These are phyloP conservation scores for Paecilomyces niveus DNA, from an alignment of 2,329 filamentous ascomycete genomes.

Conservation along the genomic window DNA sequence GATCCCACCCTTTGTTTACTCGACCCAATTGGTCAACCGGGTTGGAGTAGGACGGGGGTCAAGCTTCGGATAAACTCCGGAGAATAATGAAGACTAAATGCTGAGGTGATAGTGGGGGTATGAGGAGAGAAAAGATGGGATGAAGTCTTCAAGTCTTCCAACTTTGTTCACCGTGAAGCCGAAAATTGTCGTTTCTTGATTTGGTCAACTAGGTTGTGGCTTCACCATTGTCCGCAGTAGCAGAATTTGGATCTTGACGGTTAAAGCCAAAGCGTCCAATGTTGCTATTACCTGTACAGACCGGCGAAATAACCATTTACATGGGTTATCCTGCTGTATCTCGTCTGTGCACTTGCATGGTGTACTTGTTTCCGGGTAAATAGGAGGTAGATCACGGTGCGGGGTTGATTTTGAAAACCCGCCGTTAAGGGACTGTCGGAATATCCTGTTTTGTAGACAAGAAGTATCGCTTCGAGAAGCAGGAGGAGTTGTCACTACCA, in stretches of 20 bases:
- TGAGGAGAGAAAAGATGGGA: background rate
- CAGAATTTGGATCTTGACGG: background rate
- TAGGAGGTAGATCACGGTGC: background rate
- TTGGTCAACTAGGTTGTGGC: background rate
- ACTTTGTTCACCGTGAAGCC: background rate
- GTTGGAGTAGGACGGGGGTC: background rate
- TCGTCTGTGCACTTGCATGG: background rate
- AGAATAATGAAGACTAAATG: background rate
- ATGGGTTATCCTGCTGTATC: background rate
- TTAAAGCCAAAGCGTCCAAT: background rate
- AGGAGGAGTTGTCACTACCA: background rate
- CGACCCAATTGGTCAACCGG: background rate
- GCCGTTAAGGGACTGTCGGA: background rate
- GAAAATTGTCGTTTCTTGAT: background rate
- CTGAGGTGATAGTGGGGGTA: background rate
- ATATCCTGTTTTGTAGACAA: background rate
- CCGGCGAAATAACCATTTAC: background rate
- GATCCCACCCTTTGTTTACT: background rate
- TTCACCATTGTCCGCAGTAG: background rate
- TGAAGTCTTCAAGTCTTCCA: background rate
- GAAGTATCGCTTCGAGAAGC: background rate
- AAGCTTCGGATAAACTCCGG: background rate
- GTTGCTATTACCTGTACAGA: background rate
- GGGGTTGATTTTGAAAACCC: background rate
- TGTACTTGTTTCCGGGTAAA: background rate